Base-by-base conservation (phyloP, 306 rosid genomes). In the Acmispon strigosus region DNA sequence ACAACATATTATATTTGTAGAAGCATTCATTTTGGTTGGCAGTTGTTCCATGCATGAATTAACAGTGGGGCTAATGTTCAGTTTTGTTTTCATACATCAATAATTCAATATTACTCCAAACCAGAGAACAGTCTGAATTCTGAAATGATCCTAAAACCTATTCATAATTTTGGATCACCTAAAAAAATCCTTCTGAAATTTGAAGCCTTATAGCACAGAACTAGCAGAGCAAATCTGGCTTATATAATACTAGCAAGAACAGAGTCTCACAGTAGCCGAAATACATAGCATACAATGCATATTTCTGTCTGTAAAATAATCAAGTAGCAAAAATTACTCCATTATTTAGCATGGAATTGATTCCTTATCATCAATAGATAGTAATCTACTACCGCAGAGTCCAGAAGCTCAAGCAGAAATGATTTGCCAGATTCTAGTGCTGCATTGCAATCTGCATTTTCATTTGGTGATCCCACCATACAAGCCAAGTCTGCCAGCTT, bases 361-460 rank as follows among this genome's bases (percentile, higher is more conserved):
- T 61, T 78, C 61, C 57, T 48, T 67, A 71, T 36, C 39, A 79
- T 71, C 43, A 48, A 67, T 63, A 56, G 24, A 48, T 20, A 80
- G 66, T 44, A 65, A 53, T 52, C 49, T 22, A 41, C 39, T 90
- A 93, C 98, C 94, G 65, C 94, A 29, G 94, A 86, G 76, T 85
- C 84, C 76, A 93, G 96, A 79, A 93, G 98, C 83, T 88, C 92
- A 52, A 87, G 88, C 62, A 93, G 84, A 86, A 93, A 93, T 32
- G 84, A 56, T 87, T 81, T 85, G 72, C 98, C 98, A 50, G 89
- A 84, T 73, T 86, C 84, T 62, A 88, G 72, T 53, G 88, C 92
- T n/a, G 82, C 84, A 66, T 32, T 66, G 76, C 85, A 62, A 57
- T 76, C 74, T 41, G 77, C 74, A 72, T 78, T 76, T 69, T 83